Base-by-base conservation (phyloP, 148 eudicot genomes). In the Spergularia marina region DNA sequence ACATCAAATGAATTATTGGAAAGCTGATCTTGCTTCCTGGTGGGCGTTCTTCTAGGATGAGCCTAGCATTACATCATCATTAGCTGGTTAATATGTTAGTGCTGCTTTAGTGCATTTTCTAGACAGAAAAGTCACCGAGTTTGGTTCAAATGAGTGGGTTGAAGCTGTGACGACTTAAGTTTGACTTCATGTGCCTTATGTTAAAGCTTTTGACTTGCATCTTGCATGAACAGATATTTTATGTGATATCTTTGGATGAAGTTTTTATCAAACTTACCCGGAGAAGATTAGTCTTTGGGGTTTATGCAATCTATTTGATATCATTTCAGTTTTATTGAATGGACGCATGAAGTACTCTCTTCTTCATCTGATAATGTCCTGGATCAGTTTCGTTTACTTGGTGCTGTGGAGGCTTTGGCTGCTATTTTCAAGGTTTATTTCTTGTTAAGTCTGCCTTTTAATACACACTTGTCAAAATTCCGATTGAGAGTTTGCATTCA, bases 351-450 rank as follows among this genome's bases (percentile, higher is more conserved):
- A 71, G 85, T 89, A 80, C 75, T 91, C 70, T 85, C 91, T 73
- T 82, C 91, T 63, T 65, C 80, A 78, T 77, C 90, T 12, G 91
- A 85, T 70, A 88, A 86, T 79, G 82, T 80, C 52, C 64, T 83
- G 73, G 89, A 89, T 72, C 96, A 89, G 79, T 90, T 94, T 71
- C 93, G 86, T 65, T 82, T 92, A 77, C 94, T 94, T 82, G 98
- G 98, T 76, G 88, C 84, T 44, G 85, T 90, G 76, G 97, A 90
- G 78, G 84, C 97, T 49, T 36, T 91, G 72, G 94, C 96, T 80
- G 89, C 97, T 70, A 83, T 92, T 77, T 94, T 92, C 76, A 90
- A 94, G 97, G 98, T 94, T 76, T 56, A 63, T 69, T 79, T 77
- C 70, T 59, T 71, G 41, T 71, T 68, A 15, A 66, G 51, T 13